Evolutionary conservation across 768 basidiomycete genomes (phyloP), one percentile per base, ranked within the genome.

Genomic region (Infundibulicybe gibba): DNA sequence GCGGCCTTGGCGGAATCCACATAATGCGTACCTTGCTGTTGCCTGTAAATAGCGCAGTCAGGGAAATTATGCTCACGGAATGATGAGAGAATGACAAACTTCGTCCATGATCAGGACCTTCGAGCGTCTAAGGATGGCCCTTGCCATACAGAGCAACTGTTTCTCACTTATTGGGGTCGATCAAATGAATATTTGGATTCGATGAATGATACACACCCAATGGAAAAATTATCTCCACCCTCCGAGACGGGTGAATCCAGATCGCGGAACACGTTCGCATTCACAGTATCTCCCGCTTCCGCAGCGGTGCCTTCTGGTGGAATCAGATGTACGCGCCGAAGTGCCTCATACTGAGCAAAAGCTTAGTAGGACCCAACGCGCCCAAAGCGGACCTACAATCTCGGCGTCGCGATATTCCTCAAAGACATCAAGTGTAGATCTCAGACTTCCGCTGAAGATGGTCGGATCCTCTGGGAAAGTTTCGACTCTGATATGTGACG

Each of bases 21-120:
- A 20, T 8, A 5, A 32, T n/a, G 2, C 55, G 38, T 48, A 80
- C 80, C 79, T 84, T 40, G 86, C 85, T 35, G 85, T 84, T 35
- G 85, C 85, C 84, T 85, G 41, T 17, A 43, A 38, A 49, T 49
- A 40, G 9, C n/a, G 12, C 51, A 40, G 17, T 32, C 55, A 35
- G 53, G 37, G 45, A 25, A 16, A 12, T 38, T 48, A 14, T 46
- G 25, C 15, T 32, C n/a, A 10, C n/a, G 10, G n/a, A 19, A 38
- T 10, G 10, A 38, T 3, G 10, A 19, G 10, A 6, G 35, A 25
- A n/a, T 14, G 16, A 61, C 74, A 20, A 53, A 82, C 86, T 65
- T 92, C 90, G 55, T 91, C 90, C 90, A 92, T 91, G 50, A 92
- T 76, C 20, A 92, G 64, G 12, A 93, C 71, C 55, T 78, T 89